Evolutionary conservation across 345 rosid genomes (phyloP).

Genomic region (Murraya paniculata): DNA sequence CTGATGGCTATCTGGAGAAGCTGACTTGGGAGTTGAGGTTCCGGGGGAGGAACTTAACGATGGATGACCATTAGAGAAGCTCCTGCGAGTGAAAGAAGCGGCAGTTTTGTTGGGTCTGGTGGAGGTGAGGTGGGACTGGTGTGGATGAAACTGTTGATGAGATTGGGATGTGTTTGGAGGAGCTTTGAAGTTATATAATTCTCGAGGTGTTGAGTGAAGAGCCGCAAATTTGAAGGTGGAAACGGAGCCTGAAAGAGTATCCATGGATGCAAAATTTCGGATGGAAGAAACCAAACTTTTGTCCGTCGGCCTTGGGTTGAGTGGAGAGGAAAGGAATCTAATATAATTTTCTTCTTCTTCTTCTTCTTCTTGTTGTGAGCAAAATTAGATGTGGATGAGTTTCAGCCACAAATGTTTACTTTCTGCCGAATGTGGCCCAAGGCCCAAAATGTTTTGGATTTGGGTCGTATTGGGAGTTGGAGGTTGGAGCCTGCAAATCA

Average conservation of each 20-base stretch:
- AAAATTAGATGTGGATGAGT: not conserved
- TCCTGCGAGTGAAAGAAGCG: slow-evolving; percentile 14
- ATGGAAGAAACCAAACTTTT: not conserved
- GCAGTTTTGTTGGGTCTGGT: slow-evolving; percentile 30
- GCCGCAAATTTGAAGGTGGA: slow-evolving; percentile 44
- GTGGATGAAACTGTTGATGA: slow-evolving; percentile 19
- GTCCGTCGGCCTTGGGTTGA: not conserved
- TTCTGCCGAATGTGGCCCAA: not conserved
- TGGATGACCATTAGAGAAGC: slow-evolving; percentile 13
- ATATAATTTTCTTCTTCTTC: not conserved
- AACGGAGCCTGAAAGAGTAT: slow-evolving; percentile 51
- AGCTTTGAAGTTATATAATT: slow-evolving; percentile 30
- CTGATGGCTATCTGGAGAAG: slow-evolving; percentile 31
- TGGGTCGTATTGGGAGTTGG: not conserved
- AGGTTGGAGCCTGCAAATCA: too few relatives aligned
- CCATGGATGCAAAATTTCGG: slow-evolving; percentile 35
- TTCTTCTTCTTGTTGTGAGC: not conserved
- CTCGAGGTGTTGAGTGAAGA: slow-evolving; percentile 23
- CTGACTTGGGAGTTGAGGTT: slow-evolving; percentile 3
- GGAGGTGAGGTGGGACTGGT: slow-evolving; percentile 15
- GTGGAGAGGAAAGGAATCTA: not conserved
- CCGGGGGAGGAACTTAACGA: slow-evolving; percentile 22
- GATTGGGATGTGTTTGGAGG: slow-evolving; percentile 16
- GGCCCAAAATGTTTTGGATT: not conserved
- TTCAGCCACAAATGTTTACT: not conserved